These are phyloP conservation scores for Barnettozyma sucrosica DNA, from an alignment of 805 yeast genomes.

Conservation along the genomic window DNA sequence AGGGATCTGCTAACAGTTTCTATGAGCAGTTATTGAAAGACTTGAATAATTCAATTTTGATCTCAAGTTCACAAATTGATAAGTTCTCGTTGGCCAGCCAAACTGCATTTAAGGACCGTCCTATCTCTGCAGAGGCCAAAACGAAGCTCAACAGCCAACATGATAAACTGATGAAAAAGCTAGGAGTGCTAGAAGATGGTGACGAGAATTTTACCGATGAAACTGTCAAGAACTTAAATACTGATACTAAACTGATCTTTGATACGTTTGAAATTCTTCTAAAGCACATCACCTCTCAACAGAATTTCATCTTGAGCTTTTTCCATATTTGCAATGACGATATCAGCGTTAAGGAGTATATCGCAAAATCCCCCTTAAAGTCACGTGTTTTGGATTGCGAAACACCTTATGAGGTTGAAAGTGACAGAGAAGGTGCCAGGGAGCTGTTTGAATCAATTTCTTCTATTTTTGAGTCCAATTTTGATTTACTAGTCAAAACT, in stretches of 20 bases:
- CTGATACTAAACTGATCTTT: conserved; percentile 11
- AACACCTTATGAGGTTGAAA: conserved; percentile 33
- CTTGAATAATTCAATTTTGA: conserved; percentile 26
- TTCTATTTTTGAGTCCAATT: conserved; percentile 36
- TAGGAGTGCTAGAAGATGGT: conserved; percentile 4
- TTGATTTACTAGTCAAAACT: conserved; percentile 25
- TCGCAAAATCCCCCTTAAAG: conserved; percentile 26
- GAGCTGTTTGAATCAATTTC: conserved; percentile 41
- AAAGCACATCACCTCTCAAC: conserved; percentile 33
- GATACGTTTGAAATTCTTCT: conserved; percentile 28
- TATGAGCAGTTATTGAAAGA: conserved; percentile 31
- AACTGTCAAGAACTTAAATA: not conserved
- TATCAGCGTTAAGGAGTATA: conserved; percentile 28
- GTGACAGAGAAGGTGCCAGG: conserved; percentile 43
- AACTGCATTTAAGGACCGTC: conserved; percentile 9
- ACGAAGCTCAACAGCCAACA: conserved; percentile 12
- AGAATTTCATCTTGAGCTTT: conserved; percentile 35
- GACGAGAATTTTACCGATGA: conserved; percentile 3
- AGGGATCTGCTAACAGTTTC: conserved; percentile 27
- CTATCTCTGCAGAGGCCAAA: conserved; percentile 1
- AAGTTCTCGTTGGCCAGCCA: conserved; percentile 17
- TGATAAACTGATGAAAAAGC: conserved; percentile 11
- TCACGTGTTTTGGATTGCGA: conserved; percentile 30
- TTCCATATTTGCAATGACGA: conserved; percentile 36
- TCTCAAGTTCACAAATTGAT: conserved; percentile 9